phyloP scores from a whole-genome alignment of 768 basidiomycete genomes.

The Lactifluus rugatus region DNA sequence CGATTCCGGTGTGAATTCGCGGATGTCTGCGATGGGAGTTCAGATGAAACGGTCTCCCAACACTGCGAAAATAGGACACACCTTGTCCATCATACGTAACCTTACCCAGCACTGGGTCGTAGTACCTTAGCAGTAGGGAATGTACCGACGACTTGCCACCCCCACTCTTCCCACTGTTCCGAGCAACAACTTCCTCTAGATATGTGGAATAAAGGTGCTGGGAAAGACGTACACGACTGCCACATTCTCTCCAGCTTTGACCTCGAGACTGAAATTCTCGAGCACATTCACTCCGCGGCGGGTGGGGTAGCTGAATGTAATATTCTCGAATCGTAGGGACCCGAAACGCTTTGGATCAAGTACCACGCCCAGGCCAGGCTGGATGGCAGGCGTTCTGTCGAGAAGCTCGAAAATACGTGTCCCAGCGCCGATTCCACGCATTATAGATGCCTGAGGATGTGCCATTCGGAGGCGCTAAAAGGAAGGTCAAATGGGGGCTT shows the following conservation, averaged over 20 bases:
- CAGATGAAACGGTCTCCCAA: neutral
- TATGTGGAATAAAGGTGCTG: neutral
- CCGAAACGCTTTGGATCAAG: conserved; percentile 53
- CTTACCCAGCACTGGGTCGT: conserved; percentile 75
- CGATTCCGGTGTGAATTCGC: conserved; percentile 72
- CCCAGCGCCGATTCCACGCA: conserved; percentile 94
- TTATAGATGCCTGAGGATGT: conserved; percentile 64
- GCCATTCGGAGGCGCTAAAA: conserved; percentile 22
- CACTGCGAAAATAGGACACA: conserved; percentile 25
- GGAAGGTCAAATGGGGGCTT: conserved; percentile 25
- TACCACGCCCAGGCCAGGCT: conserved; percentile 48
- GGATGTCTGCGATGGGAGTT: conserved; percentile 50
- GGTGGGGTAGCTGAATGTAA: conserved; percentile 85
- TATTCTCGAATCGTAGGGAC: conserved; percentile 67
- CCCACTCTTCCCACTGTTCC: conserved; percentile 74
- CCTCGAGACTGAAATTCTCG: conserved; percentile 70
- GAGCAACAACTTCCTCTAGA: neutral
- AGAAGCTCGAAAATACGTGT: conserved; percentile 90
- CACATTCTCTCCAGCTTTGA: conserved; percentile 78
- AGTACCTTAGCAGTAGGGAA: conserved; percentile 77
- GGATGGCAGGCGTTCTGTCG: conserved; percentile 69
- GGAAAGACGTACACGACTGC: conserved; percentile 76
- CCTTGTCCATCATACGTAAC: conserved; percentile 84
- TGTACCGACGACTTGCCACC: conserved; percentile 92
- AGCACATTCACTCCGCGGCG: conserved; percentile 73